Base-by-base conservation (phyloP, 1,284 basidiomycete species). In the Cutaneotrichosporon curvatum region DNA sequence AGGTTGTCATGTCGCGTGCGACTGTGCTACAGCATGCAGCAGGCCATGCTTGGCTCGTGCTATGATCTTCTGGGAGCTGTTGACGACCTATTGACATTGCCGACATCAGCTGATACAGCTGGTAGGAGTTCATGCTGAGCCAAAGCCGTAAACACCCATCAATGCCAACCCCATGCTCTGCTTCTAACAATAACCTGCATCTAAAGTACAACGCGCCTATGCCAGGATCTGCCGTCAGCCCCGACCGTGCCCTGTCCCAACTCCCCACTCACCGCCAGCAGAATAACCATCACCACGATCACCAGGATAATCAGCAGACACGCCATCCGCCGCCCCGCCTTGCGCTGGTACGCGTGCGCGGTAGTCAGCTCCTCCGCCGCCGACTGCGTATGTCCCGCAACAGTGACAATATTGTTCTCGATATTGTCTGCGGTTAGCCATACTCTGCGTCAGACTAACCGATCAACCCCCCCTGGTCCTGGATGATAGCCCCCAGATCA, bases 291-390 rank as follows among this genome's bases (percentile, higher is more conserved):
- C 20, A 87, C 78, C 14, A 99, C 94, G 51, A 96, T 75, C 25
- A 84, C 82, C 31, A 97, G 75, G 33, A 98, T 81, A 19, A 98
- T 70, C 77, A 94, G 81, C 43, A 99, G 75, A 68, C 91, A 96
- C 3, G 87, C 82, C 48, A 89, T 89, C 19, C 94, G 76, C 33
- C 84, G 79, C 2, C 92, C 94, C 3, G 95, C 92, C 69, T 83
- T 94, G 41, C 90, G 81, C 72, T 99, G 95, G 67, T 97, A 96
- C 28, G 90, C 88, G 54, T 88, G 83, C 2, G 95, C 95, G 11
- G 85, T 85, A 2, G 80, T 82, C 37, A 98, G 78, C 68, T 99
- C 91, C 51, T 86, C 81, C 5, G 87, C 83, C 10, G 92, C 95
- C 30, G 82, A 83, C 2, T 80, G 75, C 0, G 89, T 92, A 65